Evolutionary conservation across 2,329 filamentous ascomycete genomes (phyloP), one percentile per base, ranked within the genome.

Genomic region (Penicillium griseofulvum): DNA sequence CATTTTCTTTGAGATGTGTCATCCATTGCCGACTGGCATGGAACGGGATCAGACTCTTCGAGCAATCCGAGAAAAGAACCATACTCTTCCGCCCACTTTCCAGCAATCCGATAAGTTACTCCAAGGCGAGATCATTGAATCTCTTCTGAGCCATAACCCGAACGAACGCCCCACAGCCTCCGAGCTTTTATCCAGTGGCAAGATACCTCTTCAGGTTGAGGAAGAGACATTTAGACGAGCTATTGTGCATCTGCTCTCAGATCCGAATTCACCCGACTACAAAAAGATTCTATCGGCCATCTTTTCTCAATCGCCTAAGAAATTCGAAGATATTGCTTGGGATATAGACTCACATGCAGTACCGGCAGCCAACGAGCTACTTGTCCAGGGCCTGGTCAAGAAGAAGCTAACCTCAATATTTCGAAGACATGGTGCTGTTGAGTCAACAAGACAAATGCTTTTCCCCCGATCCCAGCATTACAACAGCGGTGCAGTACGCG

Each of bases 1-100:
- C 60, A 97, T 99, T 54, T 96, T 99, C 76, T 97, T 97, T 64
- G 94, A 99, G 74, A 99, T 99, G 94, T 95, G 89, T 67, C 80
- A 84, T 61, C 76, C 81, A 4, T 73, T 87, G 42, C 76, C 77
- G 17, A 87, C 85, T 0, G 79, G 76, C 2, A 87, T 87, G 82
- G 86, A 88, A 66, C 78, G 85, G 38, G 81, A 83, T 57, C 76
- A 81, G 38, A 80, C 92, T 4, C 79, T 97, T 28, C 82, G 87
- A 49, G 78, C 82, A 52, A 80, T 97, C 39, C 83, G 90, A 43
- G 81, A 86, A 62, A 83, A 84, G 37, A 79, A 85, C 12, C 87
- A 91, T 37, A 73, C 77, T 5, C 80, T 97, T 28, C 93, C 94
- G 1, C 64, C 79, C 0, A 87, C 90, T 41, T 96, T 96, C 70